Percentiles rank a stretch among this genome's conserved stretches.
These are phyloP conservation scores for Apium graveolens DNA, from an alignment of 129 eudicot species.

Conservation along the genomic window DNA sequence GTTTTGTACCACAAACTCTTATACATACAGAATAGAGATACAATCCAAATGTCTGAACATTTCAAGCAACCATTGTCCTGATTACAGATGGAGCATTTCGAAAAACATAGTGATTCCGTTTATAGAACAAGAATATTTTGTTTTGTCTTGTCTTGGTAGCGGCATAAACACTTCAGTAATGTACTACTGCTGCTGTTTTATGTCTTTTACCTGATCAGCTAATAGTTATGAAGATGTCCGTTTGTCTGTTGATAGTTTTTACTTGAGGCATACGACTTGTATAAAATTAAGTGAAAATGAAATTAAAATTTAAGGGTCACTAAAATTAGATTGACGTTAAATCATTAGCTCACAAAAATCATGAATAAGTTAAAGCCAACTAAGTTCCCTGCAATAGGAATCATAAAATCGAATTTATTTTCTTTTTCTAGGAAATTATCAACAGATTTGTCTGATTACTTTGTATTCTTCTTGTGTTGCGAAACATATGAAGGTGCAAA, in stretches of 20 bases:
- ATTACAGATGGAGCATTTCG: neutral
- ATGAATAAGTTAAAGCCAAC: no score
- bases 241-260: no score
- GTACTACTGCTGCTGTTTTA: neutral
- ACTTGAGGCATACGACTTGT: neutral
- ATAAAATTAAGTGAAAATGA: neutral
- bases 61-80: neutral
- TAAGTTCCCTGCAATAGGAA: no score
- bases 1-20: neutral
- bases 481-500: neutral
- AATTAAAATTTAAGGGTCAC: neutral
- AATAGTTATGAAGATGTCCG: neutral
- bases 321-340: no score
- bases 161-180: neutral
- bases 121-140: neutral
- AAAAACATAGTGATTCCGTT: neutral
- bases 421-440: no score
- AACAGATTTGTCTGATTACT: neutral
- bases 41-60: neutral
- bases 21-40: neutral
- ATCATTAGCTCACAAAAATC: neutral
- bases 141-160: neutral
- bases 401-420: no score
- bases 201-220: neutral
- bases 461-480: neutral